Conservation (phyloP, 139 green algal genomes). For the Asterochloris erici region DNA sequence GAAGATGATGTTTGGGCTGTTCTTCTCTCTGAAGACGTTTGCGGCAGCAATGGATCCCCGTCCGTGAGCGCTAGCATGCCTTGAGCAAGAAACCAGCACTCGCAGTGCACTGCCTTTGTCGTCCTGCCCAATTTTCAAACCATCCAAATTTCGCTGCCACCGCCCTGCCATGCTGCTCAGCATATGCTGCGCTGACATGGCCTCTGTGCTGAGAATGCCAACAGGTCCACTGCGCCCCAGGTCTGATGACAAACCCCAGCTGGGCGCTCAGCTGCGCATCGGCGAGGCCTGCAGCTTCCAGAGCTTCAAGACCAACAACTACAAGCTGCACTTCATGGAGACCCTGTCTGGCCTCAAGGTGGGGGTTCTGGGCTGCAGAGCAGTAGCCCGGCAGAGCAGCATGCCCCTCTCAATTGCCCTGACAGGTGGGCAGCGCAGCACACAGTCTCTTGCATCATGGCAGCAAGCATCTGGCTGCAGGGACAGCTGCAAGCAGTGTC, state of each 20-base stretch:
- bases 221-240: not conserved
- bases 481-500: too few relatives aligned
- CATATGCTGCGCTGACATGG: too few relatives aligned
- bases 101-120: too few relatives aligned
- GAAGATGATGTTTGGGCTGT: slow-evolving; percentile 95
- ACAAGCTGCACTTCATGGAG: slow-evolving; percentile 93
- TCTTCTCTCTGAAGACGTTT: slow-evolving; percentile 89
- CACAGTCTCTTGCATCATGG: not conserved
- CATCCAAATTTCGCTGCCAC: too few relatives aligned
- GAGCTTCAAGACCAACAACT: slow-evolving; percentile 80
- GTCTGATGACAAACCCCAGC: slow-evolving; percentile 49
- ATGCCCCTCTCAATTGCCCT: too few relatives aligned
- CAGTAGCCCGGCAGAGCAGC: too few relatives aligned
- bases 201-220: too few relatives aligned
- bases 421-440: not conserved
- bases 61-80: slow-evolving; percentile 34
- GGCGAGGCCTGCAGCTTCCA: slow-evolving; percentile 75
- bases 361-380: not conserved
- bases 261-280: slow-evolving; percentile 67
- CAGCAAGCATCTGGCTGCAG: not conserved
- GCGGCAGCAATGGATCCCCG: slow-evolving; percentile 79
- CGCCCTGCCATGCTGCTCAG: too few relatives aligned
- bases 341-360: slow-evolving; percentile 88
- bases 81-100: too few relatives aligned
- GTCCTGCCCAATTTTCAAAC: too few relatives aligned